Evolutionary conservation across 2,329 filamentous ascomycete species (phyloP), one percentile per base, ranked within the genome.

Genomic region (Exophiala phaeomuriformis): DNA sequence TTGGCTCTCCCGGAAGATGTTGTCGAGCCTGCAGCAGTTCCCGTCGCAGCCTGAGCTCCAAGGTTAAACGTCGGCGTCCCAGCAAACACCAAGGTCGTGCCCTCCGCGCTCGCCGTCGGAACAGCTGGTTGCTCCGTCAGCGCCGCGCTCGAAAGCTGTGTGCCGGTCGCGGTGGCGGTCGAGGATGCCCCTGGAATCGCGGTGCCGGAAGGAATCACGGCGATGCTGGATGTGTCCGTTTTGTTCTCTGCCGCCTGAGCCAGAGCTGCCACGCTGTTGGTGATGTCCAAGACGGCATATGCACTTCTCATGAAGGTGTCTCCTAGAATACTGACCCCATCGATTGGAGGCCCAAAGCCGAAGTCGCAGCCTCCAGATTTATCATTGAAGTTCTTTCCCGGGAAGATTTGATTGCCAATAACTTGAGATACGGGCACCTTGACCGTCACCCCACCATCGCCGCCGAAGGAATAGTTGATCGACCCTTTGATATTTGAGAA

Each of bases 301-400:
- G 85, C 85, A 36, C 82, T 84, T 46, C 86, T 76, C 51, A 90
- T 71, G 66, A 90, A 89, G 0, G 85, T 86, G 64, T 89, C 86
- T n/a, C 86, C 86, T 19, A 89, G 70, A 2, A 88, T 80, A 40
- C 76, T 75, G 27, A 77, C 75, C 28, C 76, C 73, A 1, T 67
- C 61, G 3, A 75, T 76, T 1, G 81, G 75, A 1, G 83, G 80
- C 2, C 77, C 74, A 56, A 88, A 77, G 49, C 84, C 85, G 62
- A 88, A 85, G 37, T 84, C 72, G 60, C 85, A 88, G 6, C 81
- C 78, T 0, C 72, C 63, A 8, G 69, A 69, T 51, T 78, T 78
- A 61, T 83, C 72, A 28, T 67, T 65, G 63, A 83, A 82, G 0
- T 68, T 71, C 3, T 77, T 69, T 9, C 71, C 72, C 28, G 67